Conservation (phyloP, 306 rosid genomes). For the Cicer yamashitae region DNA sequence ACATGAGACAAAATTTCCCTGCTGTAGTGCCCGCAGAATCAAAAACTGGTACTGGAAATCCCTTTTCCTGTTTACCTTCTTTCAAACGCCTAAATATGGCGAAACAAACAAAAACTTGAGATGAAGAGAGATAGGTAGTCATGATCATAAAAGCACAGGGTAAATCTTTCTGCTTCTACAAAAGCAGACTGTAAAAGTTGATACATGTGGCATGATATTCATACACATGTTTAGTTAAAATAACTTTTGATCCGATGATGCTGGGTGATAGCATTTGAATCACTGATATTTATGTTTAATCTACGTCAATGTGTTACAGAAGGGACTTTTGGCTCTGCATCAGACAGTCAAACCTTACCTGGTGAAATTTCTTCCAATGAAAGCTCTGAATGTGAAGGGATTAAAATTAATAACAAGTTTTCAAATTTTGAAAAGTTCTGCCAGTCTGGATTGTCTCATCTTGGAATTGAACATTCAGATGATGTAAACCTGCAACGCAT, state of each 20-base stretch:
- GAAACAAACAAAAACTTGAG: slow-evolving; percentile 21
- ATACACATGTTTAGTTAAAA: slow-evolving; percentile 30
- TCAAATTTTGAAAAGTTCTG: slow-evolving; percentile 66
- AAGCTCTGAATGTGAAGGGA: slow-evolving; percentile 49
- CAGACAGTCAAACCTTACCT: slow-evolving; percentile 43
- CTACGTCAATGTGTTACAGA: slow-evolving; percentile 52
- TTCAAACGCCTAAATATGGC: slow-evolving; percentile 6
- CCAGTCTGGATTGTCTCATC: slow-evolving; percentile 71
- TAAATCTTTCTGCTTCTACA: slow-evolving; percentile 12
- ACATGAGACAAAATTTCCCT: slow-evolving; percentile 34
- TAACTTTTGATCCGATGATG: slow-evolving; percentile 30
- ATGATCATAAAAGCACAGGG: slow-evolving; percentile 19
- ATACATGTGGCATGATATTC: slow-evolving; percentile 4
- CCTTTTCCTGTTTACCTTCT: slow-evolving; percentile 27
- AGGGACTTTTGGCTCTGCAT: slow-evolving; percentile 39
- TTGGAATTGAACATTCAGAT: slow-evolving; percentile 60
- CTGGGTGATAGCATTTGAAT: slow-evolving; percentile 22
- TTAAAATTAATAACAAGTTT: slow-evolving; percentile 47
- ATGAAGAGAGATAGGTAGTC: slow-evolving; percentile 10
- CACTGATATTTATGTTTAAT: slow-evolving; percentile 14
- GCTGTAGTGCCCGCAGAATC: slow-evolving; percentile 38
- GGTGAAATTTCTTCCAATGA: slow-evolving; percentile 39
- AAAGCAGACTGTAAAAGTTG: slow-evolving; percentile 27
- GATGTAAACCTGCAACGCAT: slow-evolving; percentile 56
- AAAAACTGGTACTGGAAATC: slow-evolving; percentile 55